Evolutionary conservation across 768 basidiomycete species (phyloP).

Genomic region (Clitopilus hobsonii): DNA sequence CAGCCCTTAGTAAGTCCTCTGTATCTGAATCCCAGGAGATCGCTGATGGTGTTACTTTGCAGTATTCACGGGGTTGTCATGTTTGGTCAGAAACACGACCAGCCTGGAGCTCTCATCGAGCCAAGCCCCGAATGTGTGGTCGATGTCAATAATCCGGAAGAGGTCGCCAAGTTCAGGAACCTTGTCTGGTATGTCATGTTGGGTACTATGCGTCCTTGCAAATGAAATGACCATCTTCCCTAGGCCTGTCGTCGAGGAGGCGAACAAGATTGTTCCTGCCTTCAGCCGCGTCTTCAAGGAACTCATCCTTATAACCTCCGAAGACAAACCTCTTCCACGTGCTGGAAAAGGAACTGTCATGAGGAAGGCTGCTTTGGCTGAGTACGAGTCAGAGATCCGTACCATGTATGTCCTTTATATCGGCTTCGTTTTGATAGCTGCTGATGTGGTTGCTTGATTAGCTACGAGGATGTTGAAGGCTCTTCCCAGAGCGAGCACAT

Average conservation of each 20-base stretch:
- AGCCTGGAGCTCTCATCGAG: conserved; percentile 27
- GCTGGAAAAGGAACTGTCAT: conserved; percentile 39
- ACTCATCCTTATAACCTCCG: conserved; percentile 39
- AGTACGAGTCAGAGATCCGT: conserved; percentile 36
- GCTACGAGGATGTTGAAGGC: conserved; percentile 20
- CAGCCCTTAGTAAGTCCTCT: conserved; percentile 16
- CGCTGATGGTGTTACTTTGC: neutral
- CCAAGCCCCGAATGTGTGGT: conserved; percentile 18
- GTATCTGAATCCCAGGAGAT: neutral
- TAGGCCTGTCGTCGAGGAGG: conserved; percentile 34
- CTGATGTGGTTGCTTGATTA: conserved; percentile 8
- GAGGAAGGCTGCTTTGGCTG: conserved; percentile 29
- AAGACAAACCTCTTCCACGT: conserved; percentile 33
- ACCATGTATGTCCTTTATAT: conserved; percentile 19
- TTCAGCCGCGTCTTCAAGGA: conserved; percentile 41
- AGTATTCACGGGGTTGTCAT: conserved; percentile 29
- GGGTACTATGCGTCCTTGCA: conserved; percentile 2
- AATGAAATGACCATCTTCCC: neutral
- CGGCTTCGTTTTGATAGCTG: too few species aligned
- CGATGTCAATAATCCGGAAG: conserved; percentile 21
- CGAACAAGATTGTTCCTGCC: conserved; percentile 30
- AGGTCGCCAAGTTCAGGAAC: conserved; percentile 25
- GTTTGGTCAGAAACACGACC: conserved; percentile 32
- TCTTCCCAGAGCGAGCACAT: conserved; percentile 15
- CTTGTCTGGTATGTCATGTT: conserved; percentile 25